These are phyloP conservation scores for Sporothrix globosa DNA, from an alignment of 2,329 filamentous ascomycete genomes.

Conservation along the genomic window DNA sequence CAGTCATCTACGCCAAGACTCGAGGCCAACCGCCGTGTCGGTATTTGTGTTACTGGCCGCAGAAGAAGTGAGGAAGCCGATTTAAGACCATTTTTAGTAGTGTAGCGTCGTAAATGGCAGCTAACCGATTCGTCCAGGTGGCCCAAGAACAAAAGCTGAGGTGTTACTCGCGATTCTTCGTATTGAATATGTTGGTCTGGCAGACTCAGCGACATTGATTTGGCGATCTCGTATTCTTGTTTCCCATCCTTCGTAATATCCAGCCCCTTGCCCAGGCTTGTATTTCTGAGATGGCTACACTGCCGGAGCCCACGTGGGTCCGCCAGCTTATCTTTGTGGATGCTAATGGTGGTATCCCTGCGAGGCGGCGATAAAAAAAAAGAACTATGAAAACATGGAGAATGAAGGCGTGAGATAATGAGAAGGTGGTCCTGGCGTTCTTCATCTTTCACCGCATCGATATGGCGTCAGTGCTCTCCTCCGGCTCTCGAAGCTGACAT, in stretches of 20 bases:
- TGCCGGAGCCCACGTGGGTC: constrained; percentile 23
- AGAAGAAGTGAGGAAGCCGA: background rate
- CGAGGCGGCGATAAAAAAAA: constrained; percentile 10
- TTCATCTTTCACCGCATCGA: constrained; percentile 1
- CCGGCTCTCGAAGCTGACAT: background rate
- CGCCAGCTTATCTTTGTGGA: constrained; percentile 22
- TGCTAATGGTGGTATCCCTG: background rate
- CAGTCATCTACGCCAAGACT: background rate
- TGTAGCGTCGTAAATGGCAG: constrained; percentile 10
- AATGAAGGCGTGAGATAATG: background rate
- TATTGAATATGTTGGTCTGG: background rate
- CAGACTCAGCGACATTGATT: background rate
- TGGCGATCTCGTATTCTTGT: background rate
- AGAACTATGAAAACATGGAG: background rate
- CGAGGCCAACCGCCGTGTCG: too few relatives aligned
- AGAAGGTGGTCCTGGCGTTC: background rate
- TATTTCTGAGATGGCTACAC: background rate
- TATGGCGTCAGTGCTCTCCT: constrained; percentile 18
- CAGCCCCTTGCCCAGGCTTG: background rate
- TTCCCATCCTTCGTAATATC: background rate
- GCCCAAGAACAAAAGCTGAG: background rate
- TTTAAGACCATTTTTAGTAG: background rate
- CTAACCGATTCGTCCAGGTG: constrained; percentile 5
- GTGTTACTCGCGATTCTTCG: background rate
- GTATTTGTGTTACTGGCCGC: constrained; percentile 2